A percentile compares a stretch with the other conserved stretches of the same genome.
Evolutionary conservation across 768 basidiomycete genomes (phyloP).

Genomic region (Tylopilus sp.): DNA sequence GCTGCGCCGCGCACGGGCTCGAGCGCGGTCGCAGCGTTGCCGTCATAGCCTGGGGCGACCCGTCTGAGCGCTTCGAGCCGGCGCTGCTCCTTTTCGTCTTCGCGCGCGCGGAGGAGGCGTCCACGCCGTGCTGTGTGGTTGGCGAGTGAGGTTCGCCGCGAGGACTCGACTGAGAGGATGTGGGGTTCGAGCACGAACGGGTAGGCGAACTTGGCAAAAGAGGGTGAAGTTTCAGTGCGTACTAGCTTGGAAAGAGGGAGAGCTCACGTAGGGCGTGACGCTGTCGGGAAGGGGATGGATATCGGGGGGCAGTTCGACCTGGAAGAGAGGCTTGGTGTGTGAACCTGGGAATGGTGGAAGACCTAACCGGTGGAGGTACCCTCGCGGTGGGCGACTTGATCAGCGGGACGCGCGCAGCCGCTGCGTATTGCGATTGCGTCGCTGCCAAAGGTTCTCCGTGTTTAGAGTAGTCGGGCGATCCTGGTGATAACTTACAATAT

Average conservation of each 20-base stretch:
- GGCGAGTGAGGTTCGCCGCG: constrained; percentile 64
- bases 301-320: constrained; percentile 87
- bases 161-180: constrained; percentile 69
- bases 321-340: not conserved
- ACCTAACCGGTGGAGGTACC: constrained; percentile 71
- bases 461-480: constrained; percentile 1
- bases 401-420: constrained; percentile 72
- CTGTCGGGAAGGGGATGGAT: constrained; percentile 94
- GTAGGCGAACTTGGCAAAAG: constrained; percentile 75
- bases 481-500: constrained; percentile 17
- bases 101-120: constrained; percentile 63
- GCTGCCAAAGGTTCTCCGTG: constrained; percentile 1
- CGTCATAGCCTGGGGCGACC: constrained; percentile 86
- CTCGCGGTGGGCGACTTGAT: constrained; percentile 92
- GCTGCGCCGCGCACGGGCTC: constrained; percentile 21
- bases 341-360: not conserved
- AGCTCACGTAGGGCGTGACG: constrained; percentile 79
- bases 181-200: constrained; percentile 93
- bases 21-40: constrained; percentile 49
- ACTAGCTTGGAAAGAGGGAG: not conserved
- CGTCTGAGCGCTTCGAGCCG: constrained; percentile 62
- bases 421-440: constrained; percentile 67
- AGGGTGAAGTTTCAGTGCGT: constrained; percentile 1
- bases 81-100: constrained; percentile 71
- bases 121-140: constrained; percentile 66